phyloP scores from a whole-genome alignment of 441 rosid genomes.

The Eruca vesicaria region DNA sequence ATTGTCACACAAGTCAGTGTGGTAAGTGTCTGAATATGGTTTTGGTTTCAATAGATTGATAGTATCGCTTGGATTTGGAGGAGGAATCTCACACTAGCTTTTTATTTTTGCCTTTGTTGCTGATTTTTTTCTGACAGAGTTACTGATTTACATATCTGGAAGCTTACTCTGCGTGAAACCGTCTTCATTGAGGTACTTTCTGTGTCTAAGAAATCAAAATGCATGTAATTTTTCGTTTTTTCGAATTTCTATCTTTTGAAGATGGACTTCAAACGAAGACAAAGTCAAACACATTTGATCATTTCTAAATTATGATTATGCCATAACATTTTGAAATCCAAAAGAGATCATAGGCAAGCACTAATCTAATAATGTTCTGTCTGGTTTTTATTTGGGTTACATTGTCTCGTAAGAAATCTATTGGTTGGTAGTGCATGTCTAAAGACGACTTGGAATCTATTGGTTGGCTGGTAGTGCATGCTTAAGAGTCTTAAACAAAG shows the following conservation, averaged over 20 bases:
- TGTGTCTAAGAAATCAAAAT: not conserved
- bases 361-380: not conserved
- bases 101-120: not conserved
- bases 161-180: not conserved
- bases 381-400: not conserved
- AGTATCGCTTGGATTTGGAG: not conserved
- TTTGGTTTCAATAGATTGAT: not conserved
- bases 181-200: not conserved
- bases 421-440: not conserved
- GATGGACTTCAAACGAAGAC: not conserved
- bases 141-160: not conserved
- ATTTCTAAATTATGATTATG: not conserved
- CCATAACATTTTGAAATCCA: not conserved
- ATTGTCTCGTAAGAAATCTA: not conserved
- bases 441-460: too few species aligned
- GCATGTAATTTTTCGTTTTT: too few species aligned
- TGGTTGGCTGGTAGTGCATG: too few species aligned
- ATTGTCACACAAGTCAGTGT: not conserved
- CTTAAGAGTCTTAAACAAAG: too few species aligned
- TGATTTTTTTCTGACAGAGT: not conserved
- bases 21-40: not conserved
- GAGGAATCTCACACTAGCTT: not conserved
- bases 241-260: not conserved
- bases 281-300: not conserved
- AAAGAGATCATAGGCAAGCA: not conserved